Conservation (phyloP, 805 yeast species). For the Zygosaccharomyces lentus region DNA sequence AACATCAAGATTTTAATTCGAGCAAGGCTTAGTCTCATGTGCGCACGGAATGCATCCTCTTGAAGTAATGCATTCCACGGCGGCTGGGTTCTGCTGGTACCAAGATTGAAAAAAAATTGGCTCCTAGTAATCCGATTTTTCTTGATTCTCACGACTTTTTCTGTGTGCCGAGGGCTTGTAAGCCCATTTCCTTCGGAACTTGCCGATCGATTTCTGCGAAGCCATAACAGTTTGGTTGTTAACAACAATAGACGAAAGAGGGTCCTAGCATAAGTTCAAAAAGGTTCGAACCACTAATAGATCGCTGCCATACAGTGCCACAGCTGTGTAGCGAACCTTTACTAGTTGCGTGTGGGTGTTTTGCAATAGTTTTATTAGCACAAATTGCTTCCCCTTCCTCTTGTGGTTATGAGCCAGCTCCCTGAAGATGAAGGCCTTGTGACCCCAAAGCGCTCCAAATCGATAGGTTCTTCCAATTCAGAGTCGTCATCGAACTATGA, state of each 20-base stretch:
- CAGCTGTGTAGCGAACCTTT: background rate
- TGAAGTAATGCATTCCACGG: too few relatives aligned
- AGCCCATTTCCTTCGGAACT: background rate
- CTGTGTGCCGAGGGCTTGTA: background rate
- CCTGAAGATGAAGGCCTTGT: constrained; percentile 7
- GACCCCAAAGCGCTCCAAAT: constrained; percentile 10
- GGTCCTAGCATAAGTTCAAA: background rate
- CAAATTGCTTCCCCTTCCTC: background rate
- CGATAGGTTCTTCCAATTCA: constrained; percentile 14
- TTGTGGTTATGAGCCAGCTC: constrained; percentile 1
- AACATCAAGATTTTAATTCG: background rate
- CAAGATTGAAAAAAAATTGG: too few relatives aligned
- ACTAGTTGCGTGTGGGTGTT: background rate
- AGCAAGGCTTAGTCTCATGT: too few relatives aligned
- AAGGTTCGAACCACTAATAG: background rate
- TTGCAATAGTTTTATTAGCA: background rate
- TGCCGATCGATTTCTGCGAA: background rate
- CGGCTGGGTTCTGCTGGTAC: too few relatives aligned
- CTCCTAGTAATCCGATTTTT: background rate
- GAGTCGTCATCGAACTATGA: constrained; percentile 33
- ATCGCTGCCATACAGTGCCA: background rate
- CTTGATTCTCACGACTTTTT: background rate
- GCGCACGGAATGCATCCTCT: too few relatives aligned
- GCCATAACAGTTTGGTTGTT: background rate
- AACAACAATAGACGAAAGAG: background rate